These are phyloP conservation scores for Neonectria coccinea DNA, from an alignment of 2,329 filamentous ascomycete genomes.

Conservation along the genomic window DNA sequence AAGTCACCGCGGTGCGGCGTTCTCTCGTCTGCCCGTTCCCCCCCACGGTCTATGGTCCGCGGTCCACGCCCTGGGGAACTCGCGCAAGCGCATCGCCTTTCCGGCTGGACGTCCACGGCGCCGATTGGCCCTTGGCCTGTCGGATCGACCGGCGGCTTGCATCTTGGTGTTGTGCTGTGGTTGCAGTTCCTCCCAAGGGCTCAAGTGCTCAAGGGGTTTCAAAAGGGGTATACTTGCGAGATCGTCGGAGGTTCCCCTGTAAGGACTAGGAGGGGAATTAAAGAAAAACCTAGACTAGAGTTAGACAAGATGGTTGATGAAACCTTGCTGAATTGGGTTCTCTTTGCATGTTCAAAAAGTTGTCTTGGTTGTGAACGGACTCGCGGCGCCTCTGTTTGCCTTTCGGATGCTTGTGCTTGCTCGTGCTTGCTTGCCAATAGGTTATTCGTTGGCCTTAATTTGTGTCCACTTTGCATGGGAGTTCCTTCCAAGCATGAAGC, in stretches of 20 bases:
- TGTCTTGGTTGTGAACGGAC: neutral
- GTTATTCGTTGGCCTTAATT: neutral
- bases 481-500: neutral
- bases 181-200: constrained; percentile 1
- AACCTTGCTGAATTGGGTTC: neutral
- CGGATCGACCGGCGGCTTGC: constrained; percentile 2
- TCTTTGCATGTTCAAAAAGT: neutral
- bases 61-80: neutral
- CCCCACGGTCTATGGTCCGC: neutral
- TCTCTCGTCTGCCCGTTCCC: neutral
- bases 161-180: neutral
- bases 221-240: constrained; percentile 2
- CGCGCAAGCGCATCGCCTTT: neutral
- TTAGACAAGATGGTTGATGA: neutral
- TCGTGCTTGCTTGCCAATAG: no score
- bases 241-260: no score
- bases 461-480: neutral
- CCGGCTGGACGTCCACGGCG: neutral
- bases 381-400: neutral
- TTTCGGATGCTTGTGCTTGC: neutral
- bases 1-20: constrained; percentile 12
- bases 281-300: neutral
- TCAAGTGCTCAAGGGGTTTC: neutral
- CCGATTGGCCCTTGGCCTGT: neutral
- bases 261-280: no score